Evolutionary conservation across 257 asterid genomes (phyloP).

Genomic region (Forsythia suspensa): DNA sequence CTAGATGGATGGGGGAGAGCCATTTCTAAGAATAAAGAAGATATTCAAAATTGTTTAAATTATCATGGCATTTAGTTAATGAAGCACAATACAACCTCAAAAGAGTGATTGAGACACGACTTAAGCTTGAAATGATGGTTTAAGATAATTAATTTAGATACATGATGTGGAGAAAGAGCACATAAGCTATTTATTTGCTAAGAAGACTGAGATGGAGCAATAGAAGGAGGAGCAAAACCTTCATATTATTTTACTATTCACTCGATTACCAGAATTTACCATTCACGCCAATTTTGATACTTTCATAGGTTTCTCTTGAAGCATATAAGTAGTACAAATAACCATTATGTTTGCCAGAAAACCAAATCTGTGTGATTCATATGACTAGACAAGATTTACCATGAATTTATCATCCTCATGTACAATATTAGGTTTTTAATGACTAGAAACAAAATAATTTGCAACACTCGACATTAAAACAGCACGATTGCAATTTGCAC

Average conservation of each 20-base stretch:
- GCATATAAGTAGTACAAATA: background rate
- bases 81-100: background rate
- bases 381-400: background rate
- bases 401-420: background rate
- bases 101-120: background rate
- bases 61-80: too few species aligned
- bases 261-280: background rate
- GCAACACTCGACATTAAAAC: slow-evolving; percentile 10
- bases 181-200: background rate
- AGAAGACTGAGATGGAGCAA: background rate
- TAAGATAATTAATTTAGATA: background rate
- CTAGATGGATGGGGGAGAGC: background rate
- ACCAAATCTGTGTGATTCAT: background rate
- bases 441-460: background rate
- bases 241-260: background rate
- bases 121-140: background rate
- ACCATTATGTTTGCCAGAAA: background rate
- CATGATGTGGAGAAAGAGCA: background rate
- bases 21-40: background rate
- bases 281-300: background rate
- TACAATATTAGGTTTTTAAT: background rate
- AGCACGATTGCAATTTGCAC: background rate
- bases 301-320: background rate
- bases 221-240: background rate
- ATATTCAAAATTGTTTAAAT: background rate